Evolutionary conservation across 176 grass and related monocot species (phyloP), one percentile per base, ranked within the genome.

Genomic region (Musa beccarii): DNA sequence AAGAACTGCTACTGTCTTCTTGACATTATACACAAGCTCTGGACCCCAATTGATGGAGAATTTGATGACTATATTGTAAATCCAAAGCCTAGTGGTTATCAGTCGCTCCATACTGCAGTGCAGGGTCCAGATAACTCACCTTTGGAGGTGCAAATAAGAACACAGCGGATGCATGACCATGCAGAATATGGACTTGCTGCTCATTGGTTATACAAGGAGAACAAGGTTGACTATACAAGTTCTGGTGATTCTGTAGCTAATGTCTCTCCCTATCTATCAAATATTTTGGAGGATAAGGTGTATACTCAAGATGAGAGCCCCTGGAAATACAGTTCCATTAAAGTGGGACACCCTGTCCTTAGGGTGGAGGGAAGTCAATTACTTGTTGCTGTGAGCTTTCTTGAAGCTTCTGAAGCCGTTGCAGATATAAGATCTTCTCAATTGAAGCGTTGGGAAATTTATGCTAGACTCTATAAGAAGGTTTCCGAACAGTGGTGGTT

Each of bases 401-500:
- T 98, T 66, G 94, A 98, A 93, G 90, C 90, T 82, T 93, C 88
- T 81, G 94, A 98, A 86, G 86, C 88, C 80, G 86, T 98, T 67
- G 90, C 84, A 59, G 90, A 89, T 63, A 81, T 82, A 83, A 89
- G 94, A 78, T 91, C 84, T 79, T 93, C 90, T 80, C 90, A 91
- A 85, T 84, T 85, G 57, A 89, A 91, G 54, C 84, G 80, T 68
- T 98, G 94, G 94, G 90, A 93, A 84, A 84, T 86, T 85, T 98
- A 93, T 91, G 94, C 88, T 75, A 89, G 68, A 79, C 88, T 98
- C 83, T 84, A 91, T 79, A 98, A 98, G 77, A 98, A 98, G 90
- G 90, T 93, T 85, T 93, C 90, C 78, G 95, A 98, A 15, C 92
- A 98, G 80, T 98, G 95, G 95, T 98, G 95, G 95, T 98, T 84